phyloP scores from a whole-genome alignment of 192 early-diverging fungal genomes.

The Backusella westeae region DNA sequence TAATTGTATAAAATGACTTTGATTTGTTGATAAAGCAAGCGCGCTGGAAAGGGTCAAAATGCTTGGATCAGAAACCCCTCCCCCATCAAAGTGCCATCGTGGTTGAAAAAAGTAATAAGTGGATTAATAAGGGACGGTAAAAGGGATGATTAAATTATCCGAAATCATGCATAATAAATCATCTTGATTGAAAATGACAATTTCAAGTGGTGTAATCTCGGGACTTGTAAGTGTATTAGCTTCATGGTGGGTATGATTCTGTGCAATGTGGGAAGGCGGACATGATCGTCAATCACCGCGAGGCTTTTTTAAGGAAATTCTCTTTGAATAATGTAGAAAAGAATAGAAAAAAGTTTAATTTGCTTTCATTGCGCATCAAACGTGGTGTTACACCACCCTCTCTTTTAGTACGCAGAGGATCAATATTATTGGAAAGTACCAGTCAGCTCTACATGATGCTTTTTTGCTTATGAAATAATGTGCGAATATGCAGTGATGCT shows the following conservation, averaged over 20 bases:
- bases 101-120: neutral
- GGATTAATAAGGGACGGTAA: neutral
- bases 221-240: too few species aligned
- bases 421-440: constrained; percentile 50
- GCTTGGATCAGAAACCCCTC: neutral
- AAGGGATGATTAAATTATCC: constrained; percentile 25
- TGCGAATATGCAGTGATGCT: neutral
- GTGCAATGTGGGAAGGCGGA: constrained; percentile 37
- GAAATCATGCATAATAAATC: constrained; percentile 47
- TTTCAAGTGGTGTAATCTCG: constrained; percentile 11
- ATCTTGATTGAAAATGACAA: constrained; percentile 13
- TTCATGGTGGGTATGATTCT: neutral
- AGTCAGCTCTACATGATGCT: neutral
- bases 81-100: neutral
- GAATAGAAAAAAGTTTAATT: neutral
- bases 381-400: constrained; percentile 49
- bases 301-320: neutral
- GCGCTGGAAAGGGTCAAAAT: neutral
- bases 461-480: neutral
- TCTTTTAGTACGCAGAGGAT: constrained; percentile 65
- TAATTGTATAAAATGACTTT: neutral
- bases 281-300: constrained; percentile 9
- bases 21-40: too few species aligned
- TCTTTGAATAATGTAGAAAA: neutral
- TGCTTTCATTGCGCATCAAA: constrained; percentile 42